Conservation (phyloP, 257 asterid genomes). For the Leonotis leonurus region DNA sequence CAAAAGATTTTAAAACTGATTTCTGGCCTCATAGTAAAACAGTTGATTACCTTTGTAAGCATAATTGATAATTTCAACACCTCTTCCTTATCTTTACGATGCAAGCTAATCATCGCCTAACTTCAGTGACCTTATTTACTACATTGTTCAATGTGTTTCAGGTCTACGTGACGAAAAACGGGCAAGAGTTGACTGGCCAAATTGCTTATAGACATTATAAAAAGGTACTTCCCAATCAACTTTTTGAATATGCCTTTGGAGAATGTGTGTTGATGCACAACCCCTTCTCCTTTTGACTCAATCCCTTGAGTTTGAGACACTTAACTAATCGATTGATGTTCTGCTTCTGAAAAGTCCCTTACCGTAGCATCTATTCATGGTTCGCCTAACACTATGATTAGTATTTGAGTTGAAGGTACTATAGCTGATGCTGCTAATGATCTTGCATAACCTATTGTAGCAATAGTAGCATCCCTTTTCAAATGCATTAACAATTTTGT, state of each 20-base stretch:
- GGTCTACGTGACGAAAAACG: constrained; percentile 73
- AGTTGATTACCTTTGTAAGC: background rate
- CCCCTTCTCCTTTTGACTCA: no score
- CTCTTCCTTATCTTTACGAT: background rate
- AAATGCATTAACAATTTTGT: background rate
- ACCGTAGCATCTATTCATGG: background rate
- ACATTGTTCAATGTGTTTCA: constrained; percentile 24
- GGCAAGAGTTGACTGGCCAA: constrained; percentile 73
- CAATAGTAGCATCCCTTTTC: background rate
- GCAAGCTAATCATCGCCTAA: background rate
- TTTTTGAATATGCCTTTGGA: background rate
- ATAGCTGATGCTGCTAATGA: background rate
- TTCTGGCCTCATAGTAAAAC: background rate
- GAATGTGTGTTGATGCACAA: background rate
- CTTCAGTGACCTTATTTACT: background rate
- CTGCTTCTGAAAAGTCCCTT: background rate
- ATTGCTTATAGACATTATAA: constrained; percentile 57
- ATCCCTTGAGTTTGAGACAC: background rate
- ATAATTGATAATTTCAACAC: background rate
- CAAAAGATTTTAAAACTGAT: background rate
- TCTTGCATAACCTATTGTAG: background rate
- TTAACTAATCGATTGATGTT: background rate
- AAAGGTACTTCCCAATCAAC: constrained; percentile 44
- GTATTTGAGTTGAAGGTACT: background rate
- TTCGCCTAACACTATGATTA: background rate